Evolutionary conservation across 495 filamentous ascomycete genomes (phyloP).

Genomic region (Aspergillus diversus): DNA sequence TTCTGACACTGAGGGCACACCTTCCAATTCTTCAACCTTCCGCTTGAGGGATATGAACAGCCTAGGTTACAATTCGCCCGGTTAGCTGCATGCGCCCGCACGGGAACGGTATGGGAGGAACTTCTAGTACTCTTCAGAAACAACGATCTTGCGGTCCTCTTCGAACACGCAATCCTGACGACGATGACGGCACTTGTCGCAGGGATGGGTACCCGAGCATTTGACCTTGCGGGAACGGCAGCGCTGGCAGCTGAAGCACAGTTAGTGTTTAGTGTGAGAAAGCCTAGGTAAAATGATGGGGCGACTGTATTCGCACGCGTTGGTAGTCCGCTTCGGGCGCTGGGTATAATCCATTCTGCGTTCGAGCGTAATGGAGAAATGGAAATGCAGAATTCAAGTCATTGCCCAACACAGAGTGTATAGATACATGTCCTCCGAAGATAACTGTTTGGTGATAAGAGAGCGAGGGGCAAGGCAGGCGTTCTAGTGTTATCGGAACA

Average conservation of each 20-base stretch:
- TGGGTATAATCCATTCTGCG: conserved; percentile 18
- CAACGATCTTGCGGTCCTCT: conserved; percentile 37
- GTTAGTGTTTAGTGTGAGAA: conserved; percentile 2
- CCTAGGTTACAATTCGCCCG: conserved; percentile 2
- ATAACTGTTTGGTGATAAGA: background rate
- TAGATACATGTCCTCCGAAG: background rate
- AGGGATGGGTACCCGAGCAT: conserved; percentile 36
- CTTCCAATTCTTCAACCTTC: conserved; percentile 24
- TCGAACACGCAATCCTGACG: conserved; percentile 34
- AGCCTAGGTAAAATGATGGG: background rate
- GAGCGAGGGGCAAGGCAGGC: background rate
- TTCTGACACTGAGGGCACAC: conserved; percentile 1
- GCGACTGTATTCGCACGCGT: conserved; percentile 20
- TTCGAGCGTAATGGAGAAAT: no score
- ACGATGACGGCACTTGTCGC: conserved; percentile 35
- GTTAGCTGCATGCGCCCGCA: background rate
- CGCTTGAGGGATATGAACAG: conserved; percentile 29
- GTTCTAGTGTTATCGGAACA: background rate
- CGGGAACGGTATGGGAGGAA: background rate
- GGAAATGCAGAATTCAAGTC: background rate
- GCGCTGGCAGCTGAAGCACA: conserved; percentile 29
- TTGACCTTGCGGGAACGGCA: conserved; percentile 41
- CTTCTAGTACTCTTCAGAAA: conserved; percentile 31
- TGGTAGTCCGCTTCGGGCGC: conserved; percentile 23
- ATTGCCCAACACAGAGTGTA: background rate